phyloP scores from a whole-genome alignment of 306 rosid genomes.

The Lagenaria siceraria region DNA sequence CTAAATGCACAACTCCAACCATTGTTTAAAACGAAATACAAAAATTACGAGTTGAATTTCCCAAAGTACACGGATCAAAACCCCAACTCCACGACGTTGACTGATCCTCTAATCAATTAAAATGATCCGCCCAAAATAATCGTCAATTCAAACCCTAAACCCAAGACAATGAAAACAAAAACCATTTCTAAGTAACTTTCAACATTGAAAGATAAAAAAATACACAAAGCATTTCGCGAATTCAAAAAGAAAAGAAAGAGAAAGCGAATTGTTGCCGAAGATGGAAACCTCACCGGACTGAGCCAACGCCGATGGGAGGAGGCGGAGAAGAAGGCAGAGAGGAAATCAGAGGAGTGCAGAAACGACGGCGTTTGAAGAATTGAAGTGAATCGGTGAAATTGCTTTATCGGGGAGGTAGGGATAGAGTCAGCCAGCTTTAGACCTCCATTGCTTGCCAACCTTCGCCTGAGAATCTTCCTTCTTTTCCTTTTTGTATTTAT shows the following conservation, averaged over 20 bases:
- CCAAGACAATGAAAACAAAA: background rate
- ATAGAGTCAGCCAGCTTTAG: slow-evolving; percentile 19
- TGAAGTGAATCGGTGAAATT: background rate
- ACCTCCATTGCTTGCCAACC: slow-evolving; percentile 12
- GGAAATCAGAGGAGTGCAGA: background rate
- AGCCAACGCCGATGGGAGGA: background rate
- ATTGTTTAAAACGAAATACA: background rate
- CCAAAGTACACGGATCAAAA: background rate
- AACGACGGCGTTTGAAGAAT: slow-evolving; percentile 17
- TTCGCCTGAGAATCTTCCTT: slow-evolving; percentile 16
- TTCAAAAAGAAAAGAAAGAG: background rate
- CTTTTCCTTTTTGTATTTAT: background rate
- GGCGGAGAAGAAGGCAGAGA: background rate
- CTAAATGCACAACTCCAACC: slow-evolving; percentile 5
- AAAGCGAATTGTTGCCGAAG: background rate
- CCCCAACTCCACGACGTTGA: slow-evolving; percentile 2
- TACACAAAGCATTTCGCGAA: background rate
- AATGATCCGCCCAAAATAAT: background rate
- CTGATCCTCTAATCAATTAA: background rate
- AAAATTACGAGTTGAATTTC: background rate
- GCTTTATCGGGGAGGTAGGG: slow-evolving; percentile 5
- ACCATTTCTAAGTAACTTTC: background rate
- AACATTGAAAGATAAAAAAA: background rate
- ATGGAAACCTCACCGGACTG: background rate
- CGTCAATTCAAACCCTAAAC: slow-evolving; percentile 14